Evolutionary conservation across 495 filamentous ascomycete genomes (phyloP), one percentile per base, ranked within the genome.

Genomic region (Penicillium turbatum): DNA sequence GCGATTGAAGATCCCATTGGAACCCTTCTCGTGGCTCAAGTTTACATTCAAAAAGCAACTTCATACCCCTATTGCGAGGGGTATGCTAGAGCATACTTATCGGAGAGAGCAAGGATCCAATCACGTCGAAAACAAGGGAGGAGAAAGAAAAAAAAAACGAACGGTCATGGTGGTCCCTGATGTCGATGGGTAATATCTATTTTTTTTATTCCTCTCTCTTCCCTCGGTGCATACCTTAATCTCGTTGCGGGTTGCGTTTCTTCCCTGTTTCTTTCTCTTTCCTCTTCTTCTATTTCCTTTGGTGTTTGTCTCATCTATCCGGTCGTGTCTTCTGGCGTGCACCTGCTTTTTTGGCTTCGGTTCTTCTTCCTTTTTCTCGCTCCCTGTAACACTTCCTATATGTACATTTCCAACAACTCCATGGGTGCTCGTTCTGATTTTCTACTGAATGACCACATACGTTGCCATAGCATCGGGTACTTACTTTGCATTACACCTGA

Each of bases 391-490:
- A 63, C 53, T 62, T 48, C 55, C 54, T 50, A 48, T 55, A 29
- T 63, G 60, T 63, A 66, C 49, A 66, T 64, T 55, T 51, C 55
- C 54, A 47, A 66, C 44, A 54, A 65, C 39, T 54, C 49, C 45
- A 55, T 46, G 53, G 60, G 56, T 60, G 56, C 48, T 55, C 32
- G 44, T 51, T 41, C 54, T 44, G 27, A 35, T 43, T 48, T 43
- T 42, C 53, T 57, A 62, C 55, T 55, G 59, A 62, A 65, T 57
- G 59, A 54, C 55, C 47, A 48, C 49, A 59, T 48, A 42, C 56
- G 55, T 62, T 48, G 30, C 31, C 46, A 51, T 54, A 48, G 36
- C 36, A 31, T 12, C 19, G 9, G 24, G 16, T 51, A 49, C n/a
- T 16, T 8, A 36, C 35, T 37, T 37, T 5, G 6, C 6, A 6